Evolutionary conservation across 768 basidiomycete species (phyloP), one percentile per base, ranked within the genome.

Genomic region (Phlebiopsis flavidoalba): DNA sequence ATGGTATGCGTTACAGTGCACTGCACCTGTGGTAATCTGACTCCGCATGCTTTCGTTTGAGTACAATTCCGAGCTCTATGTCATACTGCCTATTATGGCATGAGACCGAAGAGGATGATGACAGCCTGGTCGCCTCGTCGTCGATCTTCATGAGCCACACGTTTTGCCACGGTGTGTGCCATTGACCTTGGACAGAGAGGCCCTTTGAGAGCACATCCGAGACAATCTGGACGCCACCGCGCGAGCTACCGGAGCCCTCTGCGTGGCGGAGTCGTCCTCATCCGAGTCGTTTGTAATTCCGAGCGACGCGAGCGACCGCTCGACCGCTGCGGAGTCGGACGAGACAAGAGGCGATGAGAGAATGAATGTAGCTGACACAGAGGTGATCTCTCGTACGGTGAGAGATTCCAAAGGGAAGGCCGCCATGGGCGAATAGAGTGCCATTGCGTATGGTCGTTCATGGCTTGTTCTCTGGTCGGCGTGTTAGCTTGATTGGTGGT

Each of bases 51-150:
- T 77, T 24, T 84, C 86, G 6, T 79, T 80, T 8, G 85, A n/a
- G 84, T 5, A 88, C 85, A 26, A 95, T 80, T 1, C 82, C 87
- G 11, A 97, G 76, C 67, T 94, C 91, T 55, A 97, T 86, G 67
- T 97, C 93, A 67, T 97, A 97, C 70, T 92, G 90, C 59, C 91
- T 82, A 1, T 91, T 91, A 3, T n/a, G 93, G 94, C 77, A 90
- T 83, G 50, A 98, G 79, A 1, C 92, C 93, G 61, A 93, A 95
- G 26, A 98, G 83, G 60, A 96, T 91, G 56, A 97, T 92, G 59
- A 95, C 84, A 0, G 93, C 95, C 68, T 96, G 90, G 65, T 95
- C 93, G 0, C 80, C 57, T 84, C 82, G 48, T 94, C 91, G 69
- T 91, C 87, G 62, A 92, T 84, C 57, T 87, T 84, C 59, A 91